phyloP scores from a whole-genome alignment of 2,329 filamentous ascomycete genomes.

The Fusarium musae region DNA sequence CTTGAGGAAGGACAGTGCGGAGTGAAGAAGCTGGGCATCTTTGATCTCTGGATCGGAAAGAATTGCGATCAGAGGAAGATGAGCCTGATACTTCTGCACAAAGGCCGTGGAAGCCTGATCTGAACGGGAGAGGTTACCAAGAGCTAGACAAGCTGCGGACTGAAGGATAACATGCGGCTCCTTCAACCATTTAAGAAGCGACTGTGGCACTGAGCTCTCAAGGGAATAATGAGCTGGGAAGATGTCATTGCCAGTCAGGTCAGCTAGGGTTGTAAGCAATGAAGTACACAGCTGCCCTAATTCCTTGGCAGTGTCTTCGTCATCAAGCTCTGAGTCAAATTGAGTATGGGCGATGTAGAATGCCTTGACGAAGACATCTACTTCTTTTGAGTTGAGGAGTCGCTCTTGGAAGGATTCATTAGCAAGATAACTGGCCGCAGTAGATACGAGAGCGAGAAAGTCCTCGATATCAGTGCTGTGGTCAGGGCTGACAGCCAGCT shows the following conservation, averaged over 20 bases:
- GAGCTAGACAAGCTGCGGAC: constrained; percentile 67
- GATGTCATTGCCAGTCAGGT: constrained; percentile 61
- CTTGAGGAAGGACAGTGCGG: constrained; percentile 69
- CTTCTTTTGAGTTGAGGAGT: constrained; percentile 54
- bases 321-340: constrained; percentile 56
- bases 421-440: constrained; percentile 66
- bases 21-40: constrained; percentile 66
- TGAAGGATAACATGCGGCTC: constrained; percentile 57
- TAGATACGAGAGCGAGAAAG: constrained; percentile 62
- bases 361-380: constrained; percentile 58
- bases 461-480: constrained; percentile 62
- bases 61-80: constrained; percentile 58
- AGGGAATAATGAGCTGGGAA: constrained; percentile 58
- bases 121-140: constrained; percentile 71
- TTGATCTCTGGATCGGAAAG: constrained; percentile 55
- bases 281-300: constrained; percentile 61
- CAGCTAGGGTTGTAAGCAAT: constrained; percentile 63
- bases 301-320: constrained; percentile 57
- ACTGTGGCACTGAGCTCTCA: constrained; percentile 54
- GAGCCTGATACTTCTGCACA: constrained; percentile 55
- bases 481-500: constrained; percentile 56
- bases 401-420: constrained; percentile 62
- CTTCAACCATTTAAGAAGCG: constrained; percentile 61
- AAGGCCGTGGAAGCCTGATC: constrained; percentile 64
- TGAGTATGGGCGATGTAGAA: constrained; percentile 61